Base-by-base conservation (phyloP, 768 basidiomycete genomes). In the Rhizopogon rudus region DNA sequence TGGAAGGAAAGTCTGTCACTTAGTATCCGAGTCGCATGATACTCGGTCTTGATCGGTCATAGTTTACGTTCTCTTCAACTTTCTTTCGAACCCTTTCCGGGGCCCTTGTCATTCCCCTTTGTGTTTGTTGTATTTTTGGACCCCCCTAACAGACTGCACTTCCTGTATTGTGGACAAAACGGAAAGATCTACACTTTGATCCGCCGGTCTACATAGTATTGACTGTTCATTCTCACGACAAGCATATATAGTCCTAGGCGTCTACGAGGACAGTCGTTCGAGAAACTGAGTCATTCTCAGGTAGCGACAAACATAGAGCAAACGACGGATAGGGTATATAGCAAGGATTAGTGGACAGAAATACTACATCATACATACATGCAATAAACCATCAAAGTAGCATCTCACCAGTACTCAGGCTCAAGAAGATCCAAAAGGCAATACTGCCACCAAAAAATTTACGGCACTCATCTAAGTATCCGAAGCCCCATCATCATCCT, bases 371-470 rank as follows among this genome's bases (percentile, higher is more conserved):
- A 60, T 57, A 68, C 53, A 58, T 40, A 59, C 43, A 60, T 40
- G 54, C 57, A 64, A 56, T 51, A 50, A 44, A 28, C 50, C 45
- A 53, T 20, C 52, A 55, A 55, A 25, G n/a, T 6, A 42, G 20
- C 16, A 40, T 35, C 39, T 10, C 29, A 51, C 13, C 48, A 57
- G 62, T 60, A 68, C 67, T 55, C 61, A 44, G 51, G 57, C 70
- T 60, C 70, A 71, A 70, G 68, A 70, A 68, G 58, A 59, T 70
- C 63, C 65, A 70, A 65, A 65, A 61, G 60, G 68, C 54, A 65
- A 52, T 40, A 28, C 28, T 13, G 37, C 58, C 14, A 52, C 44
- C 46, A 33, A 37, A 48, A 46, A 37, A 37, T 25, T 35, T 9
- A 48, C 20, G 39, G 22, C 13, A 9, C 20, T 35, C 35, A 25